Evolutionary conservation across 768 basidiomycete species (phyloP).

Genomic region (Leccinum longicurvipes): DNA sequence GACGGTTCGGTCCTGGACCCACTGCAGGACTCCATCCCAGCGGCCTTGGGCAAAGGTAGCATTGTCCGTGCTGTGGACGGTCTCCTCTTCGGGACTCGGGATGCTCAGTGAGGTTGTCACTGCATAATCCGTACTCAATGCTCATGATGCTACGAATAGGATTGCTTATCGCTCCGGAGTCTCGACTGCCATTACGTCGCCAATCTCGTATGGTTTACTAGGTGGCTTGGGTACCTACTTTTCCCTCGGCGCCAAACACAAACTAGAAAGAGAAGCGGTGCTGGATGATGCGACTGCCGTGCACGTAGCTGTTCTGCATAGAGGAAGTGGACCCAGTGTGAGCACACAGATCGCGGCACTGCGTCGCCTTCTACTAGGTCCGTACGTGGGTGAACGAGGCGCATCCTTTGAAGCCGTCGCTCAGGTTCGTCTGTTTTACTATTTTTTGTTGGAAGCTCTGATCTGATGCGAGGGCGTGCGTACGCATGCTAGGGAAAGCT

Average conservation of each 20-base stretch:
- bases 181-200: slow-evolving; percentile 63
- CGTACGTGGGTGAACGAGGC: slow-evolving; percentile 25
- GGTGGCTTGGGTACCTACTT: slow-evolving; percentile 63
- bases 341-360: slow-evolving; percentile 63
- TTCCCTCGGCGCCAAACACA: slow-evolving; percentile 53
- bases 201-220: slow-evolving; percentile 52
- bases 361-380: slow-evolving; percentile 42
- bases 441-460: not conserved
- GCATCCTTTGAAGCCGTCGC: slow-evolving; percentile 35
- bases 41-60: slow-evolving; percentile 34
- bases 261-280: slow-evolving; percentile 61
- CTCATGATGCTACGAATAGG: slow-evolving; percentile 35
- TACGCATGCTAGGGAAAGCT: slow-evolving; percentile 43
- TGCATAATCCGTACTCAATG: not conserved
- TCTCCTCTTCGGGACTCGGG: slow-evolving; percentile 50
- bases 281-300: slow-evolving; percentile 62
- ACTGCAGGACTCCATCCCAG: slow-evolving; percentile 29
- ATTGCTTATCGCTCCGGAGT: slow-evolving; percentile 74
- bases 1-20: slow-evolving; percentile 64
- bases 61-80: slow-evolving; percentile 65
- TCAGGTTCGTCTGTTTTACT: slow-evolving; percentile 32
- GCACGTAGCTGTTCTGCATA: slow-evolving; percentile 48
- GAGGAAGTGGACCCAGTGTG: slow-evolving; percentile 38
- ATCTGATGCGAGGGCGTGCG: slow-evolving; percentile 4
- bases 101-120: slow-evolving; percentile 40